Conservation (phyloP, 1,284 basidiomycete species). For the Melanopsichium pennsylvanicum region DNA sequence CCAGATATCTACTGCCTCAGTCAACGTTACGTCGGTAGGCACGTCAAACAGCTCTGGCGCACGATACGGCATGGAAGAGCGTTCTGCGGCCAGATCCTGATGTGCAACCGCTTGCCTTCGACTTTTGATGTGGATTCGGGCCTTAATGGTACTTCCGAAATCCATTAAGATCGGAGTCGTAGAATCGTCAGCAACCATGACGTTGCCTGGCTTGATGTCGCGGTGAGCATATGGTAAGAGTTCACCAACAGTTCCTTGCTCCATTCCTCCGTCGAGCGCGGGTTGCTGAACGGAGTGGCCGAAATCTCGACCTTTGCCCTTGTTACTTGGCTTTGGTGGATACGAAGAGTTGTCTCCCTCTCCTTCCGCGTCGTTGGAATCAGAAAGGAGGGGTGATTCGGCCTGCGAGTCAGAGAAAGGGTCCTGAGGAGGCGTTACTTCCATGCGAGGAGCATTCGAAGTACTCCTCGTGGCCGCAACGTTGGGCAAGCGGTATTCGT, state of each 20-base stretch:
- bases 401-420: conserved; percentile 33
- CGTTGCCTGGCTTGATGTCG: conserved; percentile 93
- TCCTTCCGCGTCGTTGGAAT: conserved; percentile 66
- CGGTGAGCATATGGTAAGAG: conserved; percentile 88
- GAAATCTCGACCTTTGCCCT: conserved; percentile 37
- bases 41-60: conserved; percentile 66
- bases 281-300: conserved; percentile 32
- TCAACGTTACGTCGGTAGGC: conserved; percentile 60
- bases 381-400: conserved; percentile 48
- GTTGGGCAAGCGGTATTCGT: conserved; percentile 68
- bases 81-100: conserved; percentile 63
- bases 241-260: conserved; percentile 40
- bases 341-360: conserved; percentile 66
- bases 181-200: conserved; percentile 94
- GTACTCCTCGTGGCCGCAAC: conserved; percentile 24
- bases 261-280: conserved; percentile 68
- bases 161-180: conserved; percentile 86
- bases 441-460: conserved; percentile 22
- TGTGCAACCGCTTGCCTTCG: conserved; percentile 76
- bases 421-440: conserved; percentile 36
- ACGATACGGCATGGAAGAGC: conserved; percentile 65
- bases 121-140: conserved; percentile 78
- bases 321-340: conserved; percentile 47
- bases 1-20: conserved; percentile 65
- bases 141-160: conserved; percentile 87